Base-by-base conservation (phyloP, 805 yeast genomes). In the Clavispora vitiphila region DNA sequence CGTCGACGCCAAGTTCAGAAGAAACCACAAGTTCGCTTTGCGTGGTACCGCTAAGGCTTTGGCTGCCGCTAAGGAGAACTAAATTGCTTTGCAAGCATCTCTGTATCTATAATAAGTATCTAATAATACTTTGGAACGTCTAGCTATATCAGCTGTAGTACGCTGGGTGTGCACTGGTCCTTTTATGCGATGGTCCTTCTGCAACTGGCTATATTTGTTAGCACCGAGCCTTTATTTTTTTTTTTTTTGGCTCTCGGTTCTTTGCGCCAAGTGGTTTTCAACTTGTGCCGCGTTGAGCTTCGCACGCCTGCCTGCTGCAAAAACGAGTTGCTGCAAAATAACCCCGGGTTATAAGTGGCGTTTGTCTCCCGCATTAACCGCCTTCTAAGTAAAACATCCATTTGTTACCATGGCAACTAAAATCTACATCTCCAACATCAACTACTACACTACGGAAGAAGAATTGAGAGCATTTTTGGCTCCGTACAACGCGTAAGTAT, bases 1-100 rank as follows among this genome's bases (percentile, higher is more conserved):
- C 81, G 97, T 91, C 73, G 98, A 93, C 76, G 83, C 99, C 71
- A 93, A 93, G 85, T 93, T 93, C 96, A 83, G 82, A 71, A 86
- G 98, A 80, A 93, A 93, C 95, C 98, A 91, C 93, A 90, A 86
- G 78, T 86, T 81, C 77, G 98, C 97, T 77, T 82, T 88, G 69
- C 96, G 86, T 77, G 99, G 99, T 76, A 88, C 96, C 62, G 89
- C 86, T 61, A 88, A 81, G 79, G 91, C 90, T 61, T 80, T 89
- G 69, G 95, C 95, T 71, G 54, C 46, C 40, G 53, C 51, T 37
- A 50, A 40, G 41, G 47, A 43, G 40, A 45, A 46, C 46, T 48
- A 49, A 43, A 25, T 24, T 36, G 23, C 29, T 22, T 35, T 31
- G 31, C 26, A 15, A 27, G 19, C 19, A 27, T 36, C 32, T 42